A percentile compares a stretch with the other conserved stretches of the same genome.
These are phyloP conservation scores for Colletotrichum sidae DNA, from an alignment of 2,329 filamentous ascomycete species.

Conservation along the genomic window DNA sequence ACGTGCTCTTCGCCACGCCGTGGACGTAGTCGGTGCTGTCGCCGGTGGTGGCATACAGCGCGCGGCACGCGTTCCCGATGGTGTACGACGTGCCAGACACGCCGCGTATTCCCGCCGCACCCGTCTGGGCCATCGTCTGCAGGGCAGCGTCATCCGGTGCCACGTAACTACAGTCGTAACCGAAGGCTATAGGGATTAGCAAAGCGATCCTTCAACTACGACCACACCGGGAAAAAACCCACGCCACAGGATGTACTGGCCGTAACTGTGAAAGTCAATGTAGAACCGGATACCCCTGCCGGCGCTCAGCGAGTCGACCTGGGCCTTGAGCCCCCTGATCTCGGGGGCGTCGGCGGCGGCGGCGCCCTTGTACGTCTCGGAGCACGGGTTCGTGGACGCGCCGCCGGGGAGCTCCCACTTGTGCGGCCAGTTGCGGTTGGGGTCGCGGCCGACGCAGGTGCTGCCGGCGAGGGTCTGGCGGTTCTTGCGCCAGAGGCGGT, in stretches of 20 bases:
- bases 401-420: constrained; percentile 59
- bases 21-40: constrained; percentile 40
- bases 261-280: constrained; percentile 75
- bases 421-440: constrained; percentile 67
- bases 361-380: constrained; percentile 56
- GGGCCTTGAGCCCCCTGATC: constrained; percentile 58
- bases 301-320: constrained; percentile 54
- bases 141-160: constrained; percentile 33
- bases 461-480: constrained; percentile 50
- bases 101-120: constrained; percentile 33
- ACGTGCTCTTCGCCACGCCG: constrained; percentile 37
- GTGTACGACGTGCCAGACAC: constrained; percentile 38
- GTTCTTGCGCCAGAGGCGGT: constrained; percentile 66
- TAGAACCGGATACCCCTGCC: constrained; percentile 67
- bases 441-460: constrained; percentile 61
- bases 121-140: constrained; percentile 20
- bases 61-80: constrained; percentile 39
- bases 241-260: constrained; percentile 52
- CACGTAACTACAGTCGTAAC: constrained; percentile 36
- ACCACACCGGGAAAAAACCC: background rate
- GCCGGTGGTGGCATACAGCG: constrained; percentile 39
- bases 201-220: rapidly evolving
- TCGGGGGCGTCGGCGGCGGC: constrained; percentile 57
- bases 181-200: constrained; percentile 27
- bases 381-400: constrained; percentile 61